A percentile compares a stretch with the other conserved stretches of the same genome.
Conservation (phyloP, 306 rosid genomes). For the Vigna nakashimae region DNA sequence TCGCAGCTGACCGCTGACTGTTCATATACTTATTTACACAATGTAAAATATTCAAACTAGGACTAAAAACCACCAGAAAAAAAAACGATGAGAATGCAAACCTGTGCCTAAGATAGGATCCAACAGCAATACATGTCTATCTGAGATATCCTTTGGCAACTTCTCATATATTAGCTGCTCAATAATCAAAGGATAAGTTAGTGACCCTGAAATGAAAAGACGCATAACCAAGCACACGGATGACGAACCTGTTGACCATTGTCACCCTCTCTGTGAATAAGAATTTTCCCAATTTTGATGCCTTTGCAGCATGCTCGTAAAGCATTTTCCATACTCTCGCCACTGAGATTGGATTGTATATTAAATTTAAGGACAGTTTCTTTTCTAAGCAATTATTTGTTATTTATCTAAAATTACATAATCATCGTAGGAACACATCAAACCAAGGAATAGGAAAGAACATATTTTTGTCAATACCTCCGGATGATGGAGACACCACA, state of each 20-base stretch:
- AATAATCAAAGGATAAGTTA: conserved; percentile 43
- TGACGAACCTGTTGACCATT: conserved; percentile 94
- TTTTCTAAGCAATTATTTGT: conserved; percentile 8
- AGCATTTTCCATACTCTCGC: conserved; percentile 99
- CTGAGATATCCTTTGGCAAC: conserved; percentile 90
- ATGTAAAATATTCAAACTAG: conserved; percentile 1
- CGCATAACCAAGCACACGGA: conserved; percentile 26
- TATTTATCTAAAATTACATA: background rate
- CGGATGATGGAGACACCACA: conserved; percentile 95
- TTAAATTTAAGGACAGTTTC: conserved; percentile 34
- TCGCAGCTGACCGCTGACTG: background rate
- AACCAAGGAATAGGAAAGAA: conserved; percentile 8
- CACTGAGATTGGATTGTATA: conserved; percentile 59
- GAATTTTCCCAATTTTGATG: conserved; percentile 98
- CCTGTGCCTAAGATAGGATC: conserved; percentile 99
- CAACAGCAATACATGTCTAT: conserved; percentile 91
- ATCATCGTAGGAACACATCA: conserved; percentile 16
- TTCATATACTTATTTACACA: background rate
- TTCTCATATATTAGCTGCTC: conserved; percentile 94
- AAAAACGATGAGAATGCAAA: conserved; percentile 41
- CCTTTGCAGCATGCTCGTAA: conserved; percentile 99
- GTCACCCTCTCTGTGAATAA: conserved; percentile 99
- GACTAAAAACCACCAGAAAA: background rate
- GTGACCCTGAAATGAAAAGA: conserved; percentile 35
- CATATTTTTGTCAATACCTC: conserved; percentile 60